Conservation (phyloP, 148 eudicot species). For the Beta vulgaris region DNA sequence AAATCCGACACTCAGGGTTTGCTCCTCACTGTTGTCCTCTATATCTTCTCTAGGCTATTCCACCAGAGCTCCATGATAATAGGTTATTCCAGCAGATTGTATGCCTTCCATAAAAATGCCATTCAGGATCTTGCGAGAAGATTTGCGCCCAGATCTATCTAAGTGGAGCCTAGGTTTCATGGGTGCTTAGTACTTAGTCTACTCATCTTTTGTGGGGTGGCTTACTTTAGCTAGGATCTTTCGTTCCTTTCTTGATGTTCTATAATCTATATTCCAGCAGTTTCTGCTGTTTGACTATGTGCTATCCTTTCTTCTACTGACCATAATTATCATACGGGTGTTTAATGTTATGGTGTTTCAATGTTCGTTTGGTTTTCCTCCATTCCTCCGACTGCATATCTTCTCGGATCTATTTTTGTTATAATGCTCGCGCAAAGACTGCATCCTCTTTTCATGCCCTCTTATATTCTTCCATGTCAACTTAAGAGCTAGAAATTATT, state of each 20-base stretch:
- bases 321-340: conserved; percentile 22
- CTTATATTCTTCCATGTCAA: conserved; percentile 25
- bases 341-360: conserved; percentile 20
- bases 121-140: conserved; percentile 30
- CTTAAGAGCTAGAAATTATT: conserved; percentile 1
- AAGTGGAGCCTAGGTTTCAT: conserved; percentile 34
- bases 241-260: conserved; percentile 28
- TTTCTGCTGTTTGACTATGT: conserved; percentile 27
- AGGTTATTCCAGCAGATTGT: conserved; percentile 21
- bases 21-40: conserved; percentile 24
- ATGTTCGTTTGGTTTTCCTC: conserved; percentile 19
- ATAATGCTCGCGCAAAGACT: conserved; percentile 15
- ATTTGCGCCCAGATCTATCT: conserved; percentile 11
- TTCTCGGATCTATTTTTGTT: conserved; percentile 22
- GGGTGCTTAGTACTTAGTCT: conserved; percentile 21
- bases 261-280: conserved; percentile 22
- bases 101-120: conserved; percentile 21
- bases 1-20: conserved; percentile 32
- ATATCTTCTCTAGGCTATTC: conserved; percentile 39
- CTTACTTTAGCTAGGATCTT: conserved; percentile 35
- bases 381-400: conserved; percentile 22
- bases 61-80: conserved; percentile 23
- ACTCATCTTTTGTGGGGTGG: conserved; percentile 28
- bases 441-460: conserved; percentile 24
- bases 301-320: conserved; percentile 17